A percentile compares a stretch with the other conserved stretches of the same genome.
Evolutionary conservation across 495 filamentous ascomycete species (phyloP).

Genomic region (Barbatosphaeria neglecta): DNA sequence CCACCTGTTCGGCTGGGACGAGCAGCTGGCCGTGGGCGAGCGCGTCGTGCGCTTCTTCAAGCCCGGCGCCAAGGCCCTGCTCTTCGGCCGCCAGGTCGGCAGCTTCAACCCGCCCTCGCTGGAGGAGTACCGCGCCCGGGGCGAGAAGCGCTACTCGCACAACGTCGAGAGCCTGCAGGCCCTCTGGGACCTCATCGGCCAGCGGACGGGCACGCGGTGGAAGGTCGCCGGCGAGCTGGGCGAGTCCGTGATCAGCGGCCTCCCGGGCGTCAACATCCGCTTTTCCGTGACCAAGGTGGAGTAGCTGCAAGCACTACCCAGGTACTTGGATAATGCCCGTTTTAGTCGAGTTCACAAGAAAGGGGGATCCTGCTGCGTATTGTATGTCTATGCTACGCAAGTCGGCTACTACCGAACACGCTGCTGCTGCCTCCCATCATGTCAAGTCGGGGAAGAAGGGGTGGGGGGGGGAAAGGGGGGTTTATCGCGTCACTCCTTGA

Average conservation of each 20-base stretch:
- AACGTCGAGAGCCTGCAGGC: constrained; percentile 27
- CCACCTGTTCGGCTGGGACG: constrained; percentile 31
- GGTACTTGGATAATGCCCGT: too few relatives aligned
- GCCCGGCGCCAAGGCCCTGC: constrained; percentile 19
- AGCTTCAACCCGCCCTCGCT: constrained; percentile 10
- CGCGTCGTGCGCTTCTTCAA: constrained; percentile 2
- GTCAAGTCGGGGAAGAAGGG: too few relatives aligned
- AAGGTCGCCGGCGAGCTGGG: constrained; percentile 2
- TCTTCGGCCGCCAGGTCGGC: constrained; percentile 26
- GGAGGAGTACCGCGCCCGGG: constrained; percentile 2
- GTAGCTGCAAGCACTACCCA: background rate
- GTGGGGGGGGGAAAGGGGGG: too few relatives aligned
- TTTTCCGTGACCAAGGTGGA: background rate
- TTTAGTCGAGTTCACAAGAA: background rate
- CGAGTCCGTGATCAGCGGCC: background rate
- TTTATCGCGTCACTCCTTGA: too few relatives aligned
- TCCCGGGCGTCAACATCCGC: background rate
- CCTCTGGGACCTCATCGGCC: constrained; percentile 30
- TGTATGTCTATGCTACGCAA: too few relatives aligned
- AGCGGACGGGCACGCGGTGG: constrained; percentile 27
- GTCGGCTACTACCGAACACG: too few relatives aligned
- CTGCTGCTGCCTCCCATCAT: too few relatives aligned
- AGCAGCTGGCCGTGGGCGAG: constrained; percentile 16
- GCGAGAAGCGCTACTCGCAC: constrained; percentile 21
- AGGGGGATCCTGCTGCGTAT: background rate